phyloP scores from a whole-genome alignment of 2,329 filamentous ascomycete genomes.

The Apiospora marii region DNA sequence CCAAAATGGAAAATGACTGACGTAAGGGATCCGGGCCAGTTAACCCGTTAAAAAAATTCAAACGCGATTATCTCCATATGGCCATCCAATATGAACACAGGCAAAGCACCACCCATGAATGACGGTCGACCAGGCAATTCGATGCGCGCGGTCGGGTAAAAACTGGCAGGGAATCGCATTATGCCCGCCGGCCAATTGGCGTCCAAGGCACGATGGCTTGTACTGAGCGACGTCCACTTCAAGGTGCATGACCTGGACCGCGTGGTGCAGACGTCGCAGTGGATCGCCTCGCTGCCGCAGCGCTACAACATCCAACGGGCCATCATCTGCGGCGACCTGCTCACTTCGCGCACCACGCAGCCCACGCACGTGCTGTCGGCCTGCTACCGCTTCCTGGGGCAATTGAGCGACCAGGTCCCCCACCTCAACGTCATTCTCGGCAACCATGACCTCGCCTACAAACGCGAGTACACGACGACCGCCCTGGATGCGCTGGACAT shows the following conservation, averaged over 20 bases:
- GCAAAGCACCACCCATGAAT: not conserved
- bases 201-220: constrained; percentile 37
- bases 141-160: not conserved
- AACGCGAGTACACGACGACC: constrained; percentile 39
- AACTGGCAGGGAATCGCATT: not conserved
- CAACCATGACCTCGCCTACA: constrained; percentile 45
- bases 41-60: not conserved
- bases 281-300: constrained; percentile 39
- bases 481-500: constrained; percentile 42
- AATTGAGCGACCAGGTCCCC: constrained; percentile 38
- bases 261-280: constrained; percentile 38
- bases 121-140: not conserved
- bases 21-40: not conserved
- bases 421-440: constrained; percentile 44
- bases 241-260: constrained; percentile 41
- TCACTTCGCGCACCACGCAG: constrained; percentile 41
- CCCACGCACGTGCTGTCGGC: constrained; percentile 42
- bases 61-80: not conserved
- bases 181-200: not conserved
- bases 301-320: constrained; percentile 36
- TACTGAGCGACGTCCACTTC: constrained; percentile 46
- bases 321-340: constrained; percentile 44
- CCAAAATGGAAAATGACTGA: not conserved
- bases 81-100: not conserved
- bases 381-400: constrained; percentile 42